Evolutionary conservation across 495 filamentous ascomycete species (phyloP).

Genomic region (Neurospora intermedia): DNA sequence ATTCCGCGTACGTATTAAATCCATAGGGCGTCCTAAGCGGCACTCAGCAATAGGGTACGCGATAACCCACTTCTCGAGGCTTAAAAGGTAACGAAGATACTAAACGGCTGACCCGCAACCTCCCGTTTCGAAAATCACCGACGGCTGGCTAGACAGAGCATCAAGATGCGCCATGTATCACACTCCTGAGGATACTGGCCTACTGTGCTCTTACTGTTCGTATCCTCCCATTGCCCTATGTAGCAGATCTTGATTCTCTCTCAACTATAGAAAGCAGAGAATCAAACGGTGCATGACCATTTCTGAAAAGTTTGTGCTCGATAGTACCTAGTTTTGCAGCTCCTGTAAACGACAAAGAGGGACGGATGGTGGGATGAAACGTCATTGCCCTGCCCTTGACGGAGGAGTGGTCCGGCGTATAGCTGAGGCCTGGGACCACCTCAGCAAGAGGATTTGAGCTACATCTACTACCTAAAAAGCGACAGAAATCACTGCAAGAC

Average conservation of each 20-base stretch:
- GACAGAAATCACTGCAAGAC: neutral
- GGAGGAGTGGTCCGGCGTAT: neutral
- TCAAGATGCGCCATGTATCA: neutral
- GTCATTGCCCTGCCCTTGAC: neutral
- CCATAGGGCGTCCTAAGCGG: neutral
- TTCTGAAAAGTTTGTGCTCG: neutral
- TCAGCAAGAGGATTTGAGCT: neutral
- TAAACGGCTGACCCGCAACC: neutral
- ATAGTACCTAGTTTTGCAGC: neutral
- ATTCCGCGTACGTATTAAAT: neutral
- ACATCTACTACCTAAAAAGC: too few species aligned
- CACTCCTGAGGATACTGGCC: too few species aligned
- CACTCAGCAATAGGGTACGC: neutral
- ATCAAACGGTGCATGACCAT: neutral
- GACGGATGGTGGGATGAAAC: neutral
- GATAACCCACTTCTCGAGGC: neutral
- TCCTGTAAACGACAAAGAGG: neutral
- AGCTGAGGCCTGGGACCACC: neutral
- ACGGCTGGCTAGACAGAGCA: neutral
- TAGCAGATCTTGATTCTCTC: neutral
- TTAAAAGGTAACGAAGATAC: neutral
- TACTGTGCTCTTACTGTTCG: too few species aligned
- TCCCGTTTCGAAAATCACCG: neutral
- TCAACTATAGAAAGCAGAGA: neutral
- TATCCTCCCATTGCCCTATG: neutral